phyloP scores from a whole-genome alignment of 225 moss, liverwort and hornwort genomes.

The Polytrichum commune region DNA sequence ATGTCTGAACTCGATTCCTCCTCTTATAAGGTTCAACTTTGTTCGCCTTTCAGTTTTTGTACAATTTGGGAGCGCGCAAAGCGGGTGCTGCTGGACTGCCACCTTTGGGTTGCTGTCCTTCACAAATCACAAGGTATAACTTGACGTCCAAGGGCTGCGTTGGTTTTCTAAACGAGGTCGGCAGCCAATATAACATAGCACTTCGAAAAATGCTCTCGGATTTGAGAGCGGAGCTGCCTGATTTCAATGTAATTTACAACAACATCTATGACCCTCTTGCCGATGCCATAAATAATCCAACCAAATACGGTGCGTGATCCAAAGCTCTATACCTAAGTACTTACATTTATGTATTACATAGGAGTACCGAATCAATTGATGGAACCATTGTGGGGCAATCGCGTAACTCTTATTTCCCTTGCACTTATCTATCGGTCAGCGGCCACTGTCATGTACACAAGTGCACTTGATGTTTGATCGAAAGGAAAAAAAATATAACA shows the following conservation, averaged over 20 bases:
- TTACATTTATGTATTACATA: no score
- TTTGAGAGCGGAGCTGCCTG: conserved; percentile 19
- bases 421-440: no score
- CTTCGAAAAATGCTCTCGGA: conserved; percentile 19
- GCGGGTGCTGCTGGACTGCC: conserved; percentile 32
- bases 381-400: no score
- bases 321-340: no score
- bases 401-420: no score
- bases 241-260: conserved; percentile 34
- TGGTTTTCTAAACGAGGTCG: conserved; percentile 25
- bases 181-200: conserved; percentile 19
- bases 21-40: no score
- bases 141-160: conserved; percentile 25
- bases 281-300: conserved; percentile 29
- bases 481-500: no score
- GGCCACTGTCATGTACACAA: no score
- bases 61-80: conserved; percentile 28
- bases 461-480: no score
- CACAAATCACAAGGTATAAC: conserved; percentile 35
- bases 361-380: no score
- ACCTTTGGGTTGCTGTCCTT: conserved; percentile 40
- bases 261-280: conserved; percentile 28
- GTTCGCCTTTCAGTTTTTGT: conserved; percentile 12
- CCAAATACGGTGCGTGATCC: conserved; percentile 19
- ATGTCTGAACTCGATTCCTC: no score